Conservation (phyloP, 2,329 filamentous ascomycete species). For the Grosmannia huntii region DNA sequence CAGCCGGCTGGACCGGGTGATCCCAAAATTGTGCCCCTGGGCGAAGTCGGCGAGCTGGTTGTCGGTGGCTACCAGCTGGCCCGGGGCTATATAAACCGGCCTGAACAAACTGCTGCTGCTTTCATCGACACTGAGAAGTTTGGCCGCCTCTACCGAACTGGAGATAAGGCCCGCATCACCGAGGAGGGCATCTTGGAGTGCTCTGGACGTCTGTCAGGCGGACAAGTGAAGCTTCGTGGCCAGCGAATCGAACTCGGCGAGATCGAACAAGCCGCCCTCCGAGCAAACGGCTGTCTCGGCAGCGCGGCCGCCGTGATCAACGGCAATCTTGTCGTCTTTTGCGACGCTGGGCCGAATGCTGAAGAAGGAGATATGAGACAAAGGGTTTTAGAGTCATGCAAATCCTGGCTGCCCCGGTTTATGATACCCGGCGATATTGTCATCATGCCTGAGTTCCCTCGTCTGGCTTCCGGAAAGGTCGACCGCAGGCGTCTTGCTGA, state of each 20-base stretch:
- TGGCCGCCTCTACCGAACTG: conserved; percentile 69
- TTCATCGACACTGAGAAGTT: conserved; percentile 53
- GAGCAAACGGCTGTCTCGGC: conserved; percentile 47
- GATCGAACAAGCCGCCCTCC: conserved; percentile 56
- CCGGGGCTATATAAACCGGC: conserved; percentile 67
- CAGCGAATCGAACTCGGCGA: conserved; percentile 74
- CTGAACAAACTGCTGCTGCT: conserved; percentile 56
- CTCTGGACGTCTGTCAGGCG: conserved; percentile 63
- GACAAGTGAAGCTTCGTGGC: conserved; percentile 77
- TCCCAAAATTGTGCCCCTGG: conserved; percentile 40
- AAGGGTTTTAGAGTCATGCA: conserved; percentile 46
- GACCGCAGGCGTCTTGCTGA: conserved; percentile 53
- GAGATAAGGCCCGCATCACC: conserved; percentile 64
- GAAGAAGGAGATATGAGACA: conserved; percentile 19
- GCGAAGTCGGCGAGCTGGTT: conserved; percentile 65
- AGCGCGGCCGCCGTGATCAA: conserved; percentile 55
- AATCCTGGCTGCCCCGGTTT: conserved; percentile 63
- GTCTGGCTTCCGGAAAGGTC: conserved; percentile 72
- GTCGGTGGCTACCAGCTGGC: conserved; percentile 73
- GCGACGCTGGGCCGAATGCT: conserved; percentile 29
- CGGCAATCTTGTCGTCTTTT: conserved; percentile 63
- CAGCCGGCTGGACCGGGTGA: background rate
- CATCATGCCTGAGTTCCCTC: conserved; percentile 51
- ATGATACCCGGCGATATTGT: conserved; percentile 73
- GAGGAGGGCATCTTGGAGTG: conserved; percentile 65